Percentiles rank a stretch among this genome's conserved stretches.
These are phyloP conservation scores for Komagataella pastoris DNA, from an alignment of 805 yeast genomes.

Conservation along the genomic window DNA sequence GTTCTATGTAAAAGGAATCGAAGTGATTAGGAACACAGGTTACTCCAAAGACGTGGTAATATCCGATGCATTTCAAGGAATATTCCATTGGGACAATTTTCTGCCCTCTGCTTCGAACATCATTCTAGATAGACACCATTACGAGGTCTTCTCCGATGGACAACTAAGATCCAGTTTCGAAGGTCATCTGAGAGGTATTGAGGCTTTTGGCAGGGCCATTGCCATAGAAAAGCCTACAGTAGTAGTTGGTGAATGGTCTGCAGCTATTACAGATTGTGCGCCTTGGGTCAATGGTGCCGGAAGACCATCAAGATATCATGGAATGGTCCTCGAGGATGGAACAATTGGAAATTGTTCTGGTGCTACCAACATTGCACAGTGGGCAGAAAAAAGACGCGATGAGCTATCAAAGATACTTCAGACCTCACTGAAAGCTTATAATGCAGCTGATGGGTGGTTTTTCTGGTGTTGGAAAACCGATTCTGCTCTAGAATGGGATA, in stretches of 20 bases:
- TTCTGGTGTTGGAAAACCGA: constrained; percentile 95
- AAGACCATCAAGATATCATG: constrained; percentile 72
- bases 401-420: constrained; percentile 64
- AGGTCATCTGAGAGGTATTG: constrained; percentile 43
- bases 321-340: constrained; percentile 25
- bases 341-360: constrained; percentile 52
- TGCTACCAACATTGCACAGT: constrained; percentile 31
- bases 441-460: constrained; percentile 72
- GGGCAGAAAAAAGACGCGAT: constrained; percentile 44
- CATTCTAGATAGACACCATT: constrained; percentile 80
- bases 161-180: constrained; percentile 48
- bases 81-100: constrained; percentile 50
- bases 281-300: constrained; percentile 82
- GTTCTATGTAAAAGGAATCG: constrained; percentile 54
- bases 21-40: constrained; percentile 40
- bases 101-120: constrained; percentile 45
- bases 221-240: constrained; percentile 53
- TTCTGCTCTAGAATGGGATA: constrained; percentile 75
- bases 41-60: constrained; percentile 47
- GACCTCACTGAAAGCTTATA: constrained; percentile 83
- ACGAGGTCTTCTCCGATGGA: constrained; percentile 64
- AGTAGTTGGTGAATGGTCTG: constrained; percentile 81
- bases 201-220: constrained; percentile 33
- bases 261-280: constrained; percentile 87
- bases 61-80: constrained; percentile 70